Base-by-base conservation (phyloP, 768 basidiomycete species). In the Amanita polypyramis region DNA sequence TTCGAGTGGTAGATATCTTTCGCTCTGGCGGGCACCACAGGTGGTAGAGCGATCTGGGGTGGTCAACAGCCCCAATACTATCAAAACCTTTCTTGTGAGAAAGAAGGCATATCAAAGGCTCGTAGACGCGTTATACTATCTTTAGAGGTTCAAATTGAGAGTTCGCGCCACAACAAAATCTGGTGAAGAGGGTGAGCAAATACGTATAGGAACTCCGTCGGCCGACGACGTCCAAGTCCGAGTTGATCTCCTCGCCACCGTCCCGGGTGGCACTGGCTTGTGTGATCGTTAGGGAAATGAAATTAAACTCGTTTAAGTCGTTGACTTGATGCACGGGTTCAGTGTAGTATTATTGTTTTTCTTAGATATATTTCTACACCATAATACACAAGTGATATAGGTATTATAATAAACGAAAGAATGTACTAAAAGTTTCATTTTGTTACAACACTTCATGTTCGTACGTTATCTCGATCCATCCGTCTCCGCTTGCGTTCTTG, bases 401-500 rank as follows among this genome's bases (percentile, higher is more conserved):
- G 40, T 20, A 38, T 30, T 40, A 32, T 11, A 44, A 21, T 15
- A 21, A 21, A 35, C 30, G 41, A 33, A 37, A 52, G 43, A 25
- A 17, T 29, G 7, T 36, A 32, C 34, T 46, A 35, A 38, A 47
- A 39, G 44, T 29, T 47, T 19, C 36, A 39, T 56, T 59, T 51
- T 55, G 51, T 52, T 49, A 49, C n/a, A 39, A 46, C 21, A 49
- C 15, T 27, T 60, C 55, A 63, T 57, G 55, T 36, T 36, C 34
- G 51, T 30, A 51, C 47, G 48, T 65, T 65, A 53, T 72, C 70
- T 51, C 70, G 60, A 36, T 85, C 86, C 79, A 86, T 82, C 54
- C 78, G 69, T 54, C 90, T 71, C 61, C 82, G 74, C 65, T 95
- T 94, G 60, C 91, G 74, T 63, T 91, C 90, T 66, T 88, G 86